Conservation (phyloP, 495 filamentous ascomycete genomes). For the Lasiosphaeris hirsuta region DNA sequence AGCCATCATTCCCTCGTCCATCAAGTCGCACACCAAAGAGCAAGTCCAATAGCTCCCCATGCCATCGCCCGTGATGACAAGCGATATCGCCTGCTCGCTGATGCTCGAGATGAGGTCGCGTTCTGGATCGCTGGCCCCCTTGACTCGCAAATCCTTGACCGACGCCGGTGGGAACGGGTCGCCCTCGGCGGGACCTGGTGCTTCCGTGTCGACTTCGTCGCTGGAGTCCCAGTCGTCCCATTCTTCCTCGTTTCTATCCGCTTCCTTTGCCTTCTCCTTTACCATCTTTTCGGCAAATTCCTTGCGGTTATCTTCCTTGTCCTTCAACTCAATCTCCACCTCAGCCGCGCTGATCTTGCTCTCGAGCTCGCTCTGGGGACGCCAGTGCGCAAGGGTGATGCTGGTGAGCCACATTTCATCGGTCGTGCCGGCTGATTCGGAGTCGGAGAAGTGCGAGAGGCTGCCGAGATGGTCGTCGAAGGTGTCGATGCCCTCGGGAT, state of each 20-base stretch:
- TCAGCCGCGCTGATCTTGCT: neutral
- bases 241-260: neutral
- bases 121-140: no score
- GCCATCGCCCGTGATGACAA: conserved; percentile 1
- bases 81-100: neutral
- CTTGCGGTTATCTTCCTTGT: neutral
- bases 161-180: neutral
- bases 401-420: neutral
- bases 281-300: neutral
- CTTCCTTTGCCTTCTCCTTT: neutral
- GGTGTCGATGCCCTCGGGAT: conserved; percentile 6
- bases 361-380: neutral
- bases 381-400: conserved; percentile 3
- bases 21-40: neutral
- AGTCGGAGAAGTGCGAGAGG: neutral
- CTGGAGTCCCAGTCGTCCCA: neutral
- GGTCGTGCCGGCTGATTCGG: neutral
- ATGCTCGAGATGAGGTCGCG: no score
- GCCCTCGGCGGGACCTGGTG: neutral
- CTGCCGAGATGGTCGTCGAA: neutral
- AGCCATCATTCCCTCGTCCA: neutral
- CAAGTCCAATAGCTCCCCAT: neutral
- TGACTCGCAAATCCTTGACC: neutral
- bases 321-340: neutral
- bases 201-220: neutral